A percentile compares a stretch with the other conserved stretches of the same genome.
Conservation (phyloP, 1,139 yeast species). For the Geotrichum fermentans region DNA sequence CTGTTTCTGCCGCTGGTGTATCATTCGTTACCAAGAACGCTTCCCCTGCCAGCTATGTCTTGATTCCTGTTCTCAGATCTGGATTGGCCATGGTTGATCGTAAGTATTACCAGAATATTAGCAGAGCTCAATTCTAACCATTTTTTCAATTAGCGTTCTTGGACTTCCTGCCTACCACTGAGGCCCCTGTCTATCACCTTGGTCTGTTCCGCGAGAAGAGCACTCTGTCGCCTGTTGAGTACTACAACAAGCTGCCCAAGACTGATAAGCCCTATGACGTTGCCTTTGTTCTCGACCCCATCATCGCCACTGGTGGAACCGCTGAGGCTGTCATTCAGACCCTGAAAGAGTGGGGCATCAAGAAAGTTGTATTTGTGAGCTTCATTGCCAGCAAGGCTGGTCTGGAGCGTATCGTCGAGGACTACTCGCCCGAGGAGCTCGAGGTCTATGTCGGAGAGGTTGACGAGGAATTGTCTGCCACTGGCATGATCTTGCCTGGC, state of each 20-base stretch:
- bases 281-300: slow-evolving; percentile 38
- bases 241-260: slow-evolving; percentile 37
- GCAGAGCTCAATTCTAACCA: too few species aligned
- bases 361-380: slow-evolving; percentile 32
- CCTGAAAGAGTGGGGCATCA: slow-evolving; percentile 36
- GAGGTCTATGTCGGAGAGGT: slow-evolving; percentile 33
- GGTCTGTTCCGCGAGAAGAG: slow-evolving; percentile 37
- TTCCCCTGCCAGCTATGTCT: slow-evolving; percentile 28
- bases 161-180: slow-evolving; percentile 31
- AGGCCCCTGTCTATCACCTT: slow-evolving; percentile 35
- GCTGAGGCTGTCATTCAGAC: slow-evolving; percentile 37
- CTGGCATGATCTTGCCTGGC: slow-evolving; percentile 38
- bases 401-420: slow-evolving; percentile 26
- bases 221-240: slow-evolving; percentile 36
- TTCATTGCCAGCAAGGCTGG: slow-evolving; percentile 33
- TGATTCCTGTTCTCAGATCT: slow-evolving; percentile 36
- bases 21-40: slow-evolving; percentile 20
- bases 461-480: slow-evolving; percentile 29
- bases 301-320: slow-evolving; percentile 40
- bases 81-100: slow-evolving; percentile 35
- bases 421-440: slow-evolving; percentile 29
- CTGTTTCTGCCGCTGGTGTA: slow-evolving; percentile 28
- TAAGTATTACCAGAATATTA: too few species aligned
- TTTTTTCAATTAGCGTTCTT: slow-evolving; percentile 28
- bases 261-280: slow-evolving; percentile 25